Base-by-base conservation (phyloP, 257 asterid species). In the Handroanthus guayacan region DNA sequence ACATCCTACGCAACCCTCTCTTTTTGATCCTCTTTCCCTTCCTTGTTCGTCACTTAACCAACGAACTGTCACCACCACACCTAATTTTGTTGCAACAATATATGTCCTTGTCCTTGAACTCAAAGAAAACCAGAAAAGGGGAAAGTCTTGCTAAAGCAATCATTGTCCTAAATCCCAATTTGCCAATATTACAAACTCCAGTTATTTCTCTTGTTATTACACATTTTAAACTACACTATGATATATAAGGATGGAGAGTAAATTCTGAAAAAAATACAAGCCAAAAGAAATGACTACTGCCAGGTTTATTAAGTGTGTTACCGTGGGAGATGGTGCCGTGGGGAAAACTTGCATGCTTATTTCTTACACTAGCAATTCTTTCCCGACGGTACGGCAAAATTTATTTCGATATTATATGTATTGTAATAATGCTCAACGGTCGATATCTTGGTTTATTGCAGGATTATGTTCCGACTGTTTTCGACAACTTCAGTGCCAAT, bases 381-480 rank as follows among this genome's bases (percentile, higher is more conserved):
- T 89, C 58, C 97, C 97, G 0, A 89, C 90, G 87, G 96, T 90
- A 73, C 1, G 31, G 20, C 45, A 31, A 4, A 5, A 6, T 18
- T 1, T 7, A 47, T 14, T 18, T 37, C 20, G 9, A 10, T 61
- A 5, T 14, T n/a, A 44, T 64, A 25, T 17, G 36, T n/a, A 0
- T 25, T 13, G 37, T 45, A 47, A 68, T 18, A 1, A 13, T 37
- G 9, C 11, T 7, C 7, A 10, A 13, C 43, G 5, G 2, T 41
- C 47, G 1, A 47, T 8, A 36, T 64, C 38, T 10, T 20, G 0
- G 37, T 16, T 3, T 10, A 8, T 25, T 67, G 38, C 18, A 92
- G 97, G 97, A 92, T 80, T 92, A 92, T 77, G 97, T 92, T 43
- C 97, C 97, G 4, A 92, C 97, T 2, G 97, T 92, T 16, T 92